These are phyloP conservation scores for Stevia rebaudiana DNA, from an alignment of 140 eudicot genomes.

Conservation along the genomic window DNA sequence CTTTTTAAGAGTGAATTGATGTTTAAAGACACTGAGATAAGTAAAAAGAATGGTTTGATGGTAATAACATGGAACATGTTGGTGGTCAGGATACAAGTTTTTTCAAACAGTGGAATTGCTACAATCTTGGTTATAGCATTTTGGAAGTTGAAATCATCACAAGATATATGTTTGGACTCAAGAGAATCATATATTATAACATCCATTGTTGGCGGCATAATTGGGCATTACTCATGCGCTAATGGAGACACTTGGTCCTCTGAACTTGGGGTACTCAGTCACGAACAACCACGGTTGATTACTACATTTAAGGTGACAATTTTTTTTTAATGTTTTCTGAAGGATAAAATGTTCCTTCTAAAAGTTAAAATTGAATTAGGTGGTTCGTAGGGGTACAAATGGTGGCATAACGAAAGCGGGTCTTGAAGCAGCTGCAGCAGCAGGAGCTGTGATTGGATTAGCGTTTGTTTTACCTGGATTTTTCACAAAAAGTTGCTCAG, in stretches of 20 bases:
- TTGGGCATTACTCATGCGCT: slow-evolving; percentile 90
- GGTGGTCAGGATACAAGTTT: slow-evolving; percentile 89
- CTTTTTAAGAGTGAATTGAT: background rate
- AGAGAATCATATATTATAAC: slow-evolving; percentile 58
- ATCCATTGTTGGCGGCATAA: slow-evolving; percentile 64
- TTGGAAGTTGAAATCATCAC: slow-evolving; percentile 55
- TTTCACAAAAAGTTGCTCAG: slow-evolving; percentile 57
- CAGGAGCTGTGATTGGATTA: slow-evolving; percentile 71
- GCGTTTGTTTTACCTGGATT: slow-evolving; percentile 68
- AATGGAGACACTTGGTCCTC: slow-evolving; percentile 99
- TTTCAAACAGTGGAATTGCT: slow-evolving; percentile 74
- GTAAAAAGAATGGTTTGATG: background rate
- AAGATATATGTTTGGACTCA: slow-evolving; percentile 70
- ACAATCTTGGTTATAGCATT: slow-evolving; percentile 45
- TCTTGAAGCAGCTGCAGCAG: slow-evolving; percentile 88
- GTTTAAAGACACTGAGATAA: background rate
- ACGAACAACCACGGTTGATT: slow-evolving; percentile 72
- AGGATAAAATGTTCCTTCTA: background rate
- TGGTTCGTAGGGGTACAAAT: slow-evolving; percentile 91
- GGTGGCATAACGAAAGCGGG: slow-evolving; percentile 93
- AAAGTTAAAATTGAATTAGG: too few species aligned
- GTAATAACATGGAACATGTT: too few species aligned
- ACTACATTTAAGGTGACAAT: slow-evolving; percentile 72
- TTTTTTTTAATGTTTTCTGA: background rate
- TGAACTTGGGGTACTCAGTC: slow-evolving; percentile 90